Evolutionary conservation across 441 rosid species (phyloP).

Genomic region (Eutrema salsugineum): DNA sequence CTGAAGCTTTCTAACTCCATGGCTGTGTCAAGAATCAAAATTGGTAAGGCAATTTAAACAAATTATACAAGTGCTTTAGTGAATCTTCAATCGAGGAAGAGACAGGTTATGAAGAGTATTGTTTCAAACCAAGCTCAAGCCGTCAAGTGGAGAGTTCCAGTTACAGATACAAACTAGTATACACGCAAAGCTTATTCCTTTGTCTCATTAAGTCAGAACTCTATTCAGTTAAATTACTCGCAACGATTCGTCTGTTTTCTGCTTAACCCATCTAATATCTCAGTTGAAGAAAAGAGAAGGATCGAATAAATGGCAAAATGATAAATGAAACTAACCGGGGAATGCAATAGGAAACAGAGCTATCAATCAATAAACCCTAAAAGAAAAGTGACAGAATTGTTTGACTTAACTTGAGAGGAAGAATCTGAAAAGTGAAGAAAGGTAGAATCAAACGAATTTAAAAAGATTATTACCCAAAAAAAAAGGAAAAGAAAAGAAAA

Average conservation of each 20-base stretch:
- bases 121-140: not conserved
- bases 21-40: constrained; percentile 10
- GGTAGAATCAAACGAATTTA: not conserved
- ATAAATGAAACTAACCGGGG: constrained; percentile 2
- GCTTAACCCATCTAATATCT: not conserved
- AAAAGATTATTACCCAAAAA: too few species aligned
- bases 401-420: constrained; percentile 11
- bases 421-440: constrained; percentile 12
- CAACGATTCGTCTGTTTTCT: not conserved
- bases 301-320: not conserved
- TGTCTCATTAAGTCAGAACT: not conserved
- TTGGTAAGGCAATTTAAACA: not conserved
- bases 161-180: not conserved
- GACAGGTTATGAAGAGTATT: not conserved
- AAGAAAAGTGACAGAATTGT: not conserved
- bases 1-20: constrained; percentile 42
- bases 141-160: not conserved
- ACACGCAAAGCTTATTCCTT: not conserved
- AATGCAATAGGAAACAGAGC: not conserved
- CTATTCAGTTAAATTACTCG: not conserved
- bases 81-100: not conserved
- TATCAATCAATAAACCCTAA: constrained; percentile 8
- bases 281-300: not conserved
- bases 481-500: too few species aligned
- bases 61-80: not conserved